Base-by-base conservation (phyloP, 768 basidiomycete genomes). In the Panaeolus cyanescens region DNA sequence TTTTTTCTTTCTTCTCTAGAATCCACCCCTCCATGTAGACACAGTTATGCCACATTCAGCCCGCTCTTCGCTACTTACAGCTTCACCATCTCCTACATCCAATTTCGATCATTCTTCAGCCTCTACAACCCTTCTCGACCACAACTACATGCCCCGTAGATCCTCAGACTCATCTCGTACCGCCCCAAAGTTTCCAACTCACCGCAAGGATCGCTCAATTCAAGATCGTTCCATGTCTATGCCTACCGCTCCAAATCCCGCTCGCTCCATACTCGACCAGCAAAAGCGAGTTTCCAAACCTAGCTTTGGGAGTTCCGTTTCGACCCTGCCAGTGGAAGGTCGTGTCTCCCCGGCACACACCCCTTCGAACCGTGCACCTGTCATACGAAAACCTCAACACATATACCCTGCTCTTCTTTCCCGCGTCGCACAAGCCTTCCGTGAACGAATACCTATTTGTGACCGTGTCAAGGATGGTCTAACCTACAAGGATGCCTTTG, bases 381-480 rank as follows among this genome's bases (percentile, higher is more conserved):
- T 70, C 40, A 69, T 79, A 25, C 83, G 81, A 40, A 86, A 88
- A 68, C 81, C 87, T 33, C 92, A 93, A 28, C 80, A 90, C 40
- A 89, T 98, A 56, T 97, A 98, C 77, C 96, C 97, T n/a, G 97
- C 97, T 1, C 80, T 99, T 22, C 84, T 99, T 6, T 98, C 96
- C 20, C 90, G 91, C 61, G 95, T 99, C 10, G 95, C 96, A 2
- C 92, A 94, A 64, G 94, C 93, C 3, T 97, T 99, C 79, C 89
- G 89, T 55, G 85, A 91, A 61, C 89, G 94, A 45, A 87, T 99
- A 68, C 68, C 79, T 12, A 77, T 94, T 50, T 71, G 85, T 9
- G 96, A 98, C 75, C 84, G 91, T 56, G 76, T 91, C 74, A 99
- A 99, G 74, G 96, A 99, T 70, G 96, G 95, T 2, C 84, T 99